Base-by-base conservation (phyloP, 2,329 filamentous ascomycete species). In the Atkinsonella texensis region DNA sequence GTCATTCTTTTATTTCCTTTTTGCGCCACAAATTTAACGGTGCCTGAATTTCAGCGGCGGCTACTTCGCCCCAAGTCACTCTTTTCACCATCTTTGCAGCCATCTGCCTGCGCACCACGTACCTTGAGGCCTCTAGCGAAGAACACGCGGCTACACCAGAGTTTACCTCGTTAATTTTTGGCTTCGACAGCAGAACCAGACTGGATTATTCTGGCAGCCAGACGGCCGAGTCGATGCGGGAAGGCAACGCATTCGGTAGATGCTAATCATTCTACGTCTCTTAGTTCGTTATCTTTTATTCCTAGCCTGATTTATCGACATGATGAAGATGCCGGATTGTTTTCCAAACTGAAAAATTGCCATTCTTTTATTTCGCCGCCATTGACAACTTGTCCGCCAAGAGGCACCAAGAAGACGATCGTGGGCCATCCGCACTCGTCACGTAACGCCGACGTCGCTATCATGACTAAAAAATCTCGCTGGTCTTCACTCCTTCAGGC, bases 401-500 rank as follows among this genome's bases (percentile, higher is more conserved):
- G 43, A 33, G 35, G 48, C 49, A 44, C 50, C 38, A 31, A 50
- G 46, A 40, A 52, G 53, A 56, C 57, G 56, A 59, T 52, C 52
- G 52, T 58, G 35, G 38, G 52, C 41, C 46, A 33, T 31, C 35
- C 50, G 12, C 43, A 47, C 33, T 38, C 50, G 50, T 40, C 53
- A 40, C 43, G 40, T 40, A 28, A 53, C 56, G 52, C 58, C 48
- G 53, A 40, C 53, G 57, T 55, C 23, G 49, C 54, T 51, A 57
- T 54, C 56, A 68, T 68, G 66, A 65, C 65, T 62, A 65, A 62
- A 57, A 62, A 57, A 59, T 59, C 58, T 55, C 63, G 54, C 58
- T 57, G 61, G 65, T 58, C 66, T 68, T 68, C 65, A 65, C 64
- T 67, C 65, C 58, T 63, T 66, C 65, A 68, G 64, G 59, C 63